Base-by-base conservation (phyloP, 2,329 filamentous ascomycete genomes). In the Cucurbitaria berberidis region DNA sequence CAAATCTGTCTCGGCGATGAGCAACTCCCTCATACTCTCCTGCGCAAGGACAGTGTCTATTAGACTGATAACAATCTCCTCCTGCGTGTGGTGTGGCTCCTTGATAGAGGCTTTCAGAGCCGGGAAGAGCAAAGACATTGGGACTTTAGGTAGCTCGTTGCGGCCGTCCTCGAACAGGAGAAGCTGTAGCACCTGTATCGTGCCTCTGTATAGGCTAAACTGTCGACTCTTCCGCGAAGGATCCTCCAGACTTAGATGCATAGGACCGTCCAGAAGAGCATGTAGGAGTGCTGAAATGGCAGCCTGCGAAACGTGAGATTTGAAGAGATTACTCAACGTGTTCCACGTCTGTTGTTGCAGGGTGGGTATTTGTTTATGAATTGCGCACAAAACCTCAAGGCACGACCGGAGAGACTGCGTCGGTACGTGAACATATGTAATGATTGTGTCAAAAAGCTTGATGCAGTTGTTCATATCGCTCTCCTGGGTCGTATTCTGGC, bases 351-450 rank as follows among this genome's bases (percentile, higher is more conserved):
- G 81, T 57, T 86, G 84, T 52, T 84, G 79, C 10, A 90, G 79
- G 40, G 76, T 78, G 11, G 78, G 76, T 2, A 92, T 83, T 45
- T 90, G 79, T 55, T 84, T 86, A 69, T 89, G 88, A 54, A 91
- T 88, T 35, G 87, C 88, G 64, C 88, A 88, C 47, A 93, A 78
- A 4, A 91, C 83, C 56, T 88, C 85, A 30, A 93, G 80, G 65
- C 87, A 91, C 29, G 82, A 81, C 61, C 82, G 82, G 35, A 92
- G 79, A 53, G 84, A 86, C 48, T 78, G 78, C 45, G 76, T 78
- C 0, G 89, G 89, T 40, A 93, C 85, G 29, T 86, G 83, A 3
- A 87, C 86, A 68, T 89, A 91, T 0, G 87, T 91, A 48, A 90
- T 86, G 51, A 91, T 83, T 9, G 86, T 82, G 67, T 90, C 84